These are phyloP conservation scores for Macrotyloma uniflorum DNA, from an alignment of 306 rosid species.

Conservation along the genomic window DNA sequence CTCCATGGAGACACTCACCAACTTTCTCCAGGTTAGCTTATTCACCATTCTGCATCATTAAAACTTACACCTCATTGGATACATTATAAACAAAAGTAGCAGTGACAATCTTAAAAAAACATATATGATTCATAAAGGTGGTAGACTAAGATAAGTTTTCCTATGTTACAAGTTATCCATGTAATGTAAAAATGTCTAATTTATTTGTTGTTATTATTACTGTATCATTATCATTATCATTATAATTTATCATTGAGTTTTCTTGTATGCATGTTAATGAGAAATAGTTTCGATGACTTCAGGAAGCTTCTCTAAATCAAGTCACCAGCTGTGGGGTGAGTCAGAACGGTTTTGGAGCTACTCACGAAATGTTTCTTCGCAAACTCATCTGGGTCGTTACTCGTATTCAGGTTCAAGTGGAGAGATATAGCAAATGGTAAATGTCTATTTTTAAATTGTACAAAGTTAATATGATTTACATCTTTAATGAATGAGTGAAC, in stretches of 20 bases:
- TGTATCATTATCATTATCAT: no score
- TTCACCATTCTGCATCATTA: background rate
- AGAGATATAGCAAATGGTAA: conserved; percentile 71
- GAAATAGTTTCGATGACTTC: background rate
- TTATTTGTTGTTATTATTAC: no score
- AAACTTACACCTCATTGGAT: no score
- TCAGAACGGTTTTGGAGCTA: conserved; percentile 62
- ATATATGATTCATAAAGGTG: no score
- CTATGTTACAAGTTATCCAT: no score
- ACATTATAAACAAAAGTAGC: no score
- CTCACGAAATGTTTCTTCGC: conserved; percentile 73
- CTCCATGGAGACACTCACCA: conserved; percentile 63
- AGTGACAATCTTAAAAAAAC: no score
- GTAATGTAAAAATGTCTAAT: no score
- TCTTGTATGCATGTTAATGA: no score
- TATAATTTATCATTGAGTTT: no score
- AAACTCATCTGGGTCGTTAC: conserved; percentile 76
- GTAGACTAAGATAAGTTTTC: no score
- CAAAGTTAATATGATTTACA: background rate
- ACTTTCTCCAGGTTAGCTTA: conserved; percentile 57
- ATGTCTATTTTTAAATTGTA: no score
- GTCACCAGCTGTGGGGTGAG: conserved; percentile 59
- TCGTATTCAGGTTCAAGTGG: conserved; percentile 69
- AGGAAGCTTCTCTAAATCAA: conserved; percentile 77
- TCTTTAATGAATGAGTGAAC: background rate